phyloP scores from a whole-genome alignment of 106 monocot genomes.

The Alisma plantagoaquatica region DNA sequence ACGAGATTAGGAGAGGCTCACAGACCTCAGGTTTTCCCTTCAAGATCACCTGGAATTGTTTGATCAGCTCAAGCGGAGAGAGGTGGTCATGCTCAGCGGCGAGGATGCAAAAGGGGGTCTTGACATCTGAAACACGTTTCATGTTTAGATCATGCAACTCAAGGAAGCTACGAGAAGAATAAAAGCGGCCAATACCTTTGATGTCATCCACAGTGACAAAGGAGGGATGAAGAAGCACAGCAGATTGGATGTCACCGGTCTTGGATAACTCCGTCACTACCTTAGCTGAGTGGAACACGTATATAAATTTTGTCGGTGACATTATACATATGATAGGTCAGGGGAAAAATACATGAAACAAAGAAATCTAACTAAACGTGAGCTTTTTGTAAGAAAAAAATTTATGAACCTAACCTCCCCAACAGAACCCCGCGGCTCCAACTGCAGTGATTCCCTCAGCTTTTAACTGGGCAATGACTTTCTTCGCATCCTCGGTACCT shows the following conservation, averaged over 20 bases:
- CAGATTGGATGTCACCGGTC: conserved; percentile 41
- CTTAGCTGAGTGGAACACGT: conserved; percentile 34
- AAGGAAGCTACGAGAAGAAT: neutral
- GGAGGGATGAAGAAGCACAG: conserved; percentile 64
- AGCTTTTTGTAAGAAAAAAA: neutral
- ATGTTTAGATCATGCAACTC: neutral
- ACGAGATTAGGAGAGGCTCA: neutral
- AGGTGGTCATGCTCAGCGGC: conserved; percentile 51
- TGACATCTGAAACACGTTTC: conserved; percentile 24
- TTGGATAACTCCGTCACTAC: conserved; percentile 50
- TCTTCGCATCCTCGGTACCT: no score
- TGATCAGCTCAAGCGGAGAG: conserved; percentile 45
- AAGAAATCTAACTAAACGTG: neutral
- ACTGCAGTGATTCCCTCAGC: conserved; percentile 22
- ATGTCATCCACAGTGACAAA: conserved; percentile 65
- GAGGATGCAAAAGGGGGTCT: conserved; percentile 38
- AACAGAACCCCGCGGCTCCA: conserved; percentile 50
- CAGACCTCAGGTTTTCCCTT: conserved; percentile 37
- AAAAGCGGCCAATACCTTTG: conserved; percentile 35
- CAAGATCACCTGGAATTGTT: conserved; percentile 48
- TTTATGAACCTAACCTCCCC: conserved; percentile 33
- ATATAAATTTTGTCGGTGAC: neutral
- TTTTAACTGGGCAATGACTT: no score
- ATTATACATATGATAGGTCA: neutral
- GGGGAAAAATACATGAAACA: no score